A percentile compares a stretch with the other conserved stretches of the same genome.
Evolutionary conservation across 768 basidiomycete genomes (phyloP).

Genomic region (Serpula lacrymans): DNA sequence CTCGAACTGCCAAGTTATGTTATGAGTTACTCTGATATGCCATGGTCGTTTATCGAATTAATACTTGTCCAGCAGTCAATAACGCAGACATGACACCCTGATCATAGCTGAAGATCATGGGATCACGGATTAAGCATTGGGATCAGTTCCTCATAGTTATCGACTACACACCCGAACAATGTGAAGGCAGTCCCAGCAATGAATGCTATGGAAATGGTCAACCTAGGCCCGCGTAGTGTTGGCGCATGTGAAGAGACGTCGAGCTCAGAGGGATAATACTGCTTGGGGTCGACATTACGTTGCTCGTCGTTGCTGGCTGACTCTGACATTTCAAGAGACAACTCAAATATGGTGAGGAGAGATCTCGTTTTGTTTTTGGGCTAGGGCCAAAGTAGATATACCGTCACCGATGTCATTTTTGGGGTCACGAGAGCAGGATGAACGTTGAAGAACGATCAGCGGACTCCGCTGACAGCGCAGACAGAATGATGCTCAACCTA

Average conservation of each 20-base stretch:
- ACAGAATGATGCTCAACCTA: no score
- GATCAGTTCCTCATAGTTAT: background rate
- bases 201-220: slow-evolving; percentile 30
- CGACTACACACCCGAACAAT: slow-evolving; percentile 29
- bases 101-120: slow-evolving; percentile 28
- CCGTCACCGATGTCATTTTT: no score
- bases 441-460: no score
- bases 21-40: background rate
- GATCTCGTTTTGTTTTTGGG: no score
- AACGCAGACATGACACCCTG: slow-evolving; percentile 43
- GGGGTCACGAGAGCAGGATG: no score
- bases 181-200: slow-evolving; percentile 36
- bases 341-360: no score
- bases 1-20: slow-evolving; percentile 28
- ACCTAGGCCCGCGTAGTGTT: slow-evolving; percentile 19
- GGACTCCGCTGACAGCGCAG: no score
- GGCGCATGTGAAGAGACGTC: slow-evolving; percentile 20
- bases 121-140: background rate
- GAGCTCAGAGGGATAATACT: no score
- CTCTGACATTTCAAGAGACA: no score
- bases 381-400: no score
- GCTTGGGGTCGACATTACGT: no score
- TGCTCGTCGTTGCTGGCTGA: no score
- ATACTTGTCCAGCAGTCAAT: slow-evolving; percentile 31
- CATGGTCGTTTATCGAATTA: background rate